phyloP scores from a whole-genome alignment of 345 rosid species.

The Acer saccharum region DNA sequence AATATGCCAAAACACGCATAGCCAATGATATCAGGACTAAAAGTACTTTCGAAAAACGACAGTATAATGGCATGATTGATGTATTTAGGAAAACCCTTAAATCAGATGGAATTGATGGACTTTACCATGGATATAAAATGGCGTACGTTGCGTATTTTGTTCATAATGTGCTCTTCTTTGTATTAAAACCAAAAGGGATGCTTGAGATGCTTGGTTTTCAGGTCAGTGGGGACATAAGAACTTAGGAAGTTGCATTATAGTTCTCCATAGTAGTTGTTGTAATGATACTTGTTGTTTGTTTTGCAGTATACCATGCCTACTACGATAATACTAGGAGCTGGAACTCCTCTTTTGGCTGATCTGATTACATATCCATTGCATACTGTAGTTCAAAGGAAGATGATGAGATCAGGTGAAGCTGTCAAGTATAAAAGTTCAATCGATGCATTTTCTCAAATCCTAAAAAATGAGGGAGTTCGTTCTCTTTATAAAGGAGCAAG shows the following conservation, averaged over 20 bases:
- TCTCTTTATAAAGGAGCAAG: conserved; percentile 15
- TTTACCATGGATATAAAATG: background rate
- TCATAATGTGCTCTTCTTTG: background rate
- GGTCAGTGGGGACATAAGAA: background rate
- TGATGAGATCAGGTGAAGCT: conserved; percentile 46
- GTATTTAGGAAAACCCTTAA: background rate
- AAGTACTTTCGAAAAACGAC: background rate
- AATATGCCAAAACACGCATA: background rate
- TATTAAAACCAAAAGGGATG: background rate
- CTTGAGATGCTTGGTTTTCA: background rate
- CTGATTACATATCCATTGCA: conserved; percentile 31
- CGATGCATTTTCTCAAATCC: conserved; percentile 17
- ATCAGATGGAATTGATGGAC: background rate
- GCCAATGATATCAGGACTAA: background rate
- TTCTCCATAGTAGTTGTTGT: too few species aligned
- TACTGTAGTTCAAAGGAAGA: conserved; percentile 32
- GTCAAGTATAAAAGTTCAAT: conserved; percentile 31
- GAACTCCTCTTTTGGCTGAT: conserved; percentile 20
- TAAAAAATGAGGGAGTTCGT: conserved; percentile 2
- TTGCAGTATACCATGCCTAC: conserved; percentile 27
- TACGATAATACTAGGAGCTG: conserved; percentile 22
- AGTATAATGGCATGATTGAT: background rate
- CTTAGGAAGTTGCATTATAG: too few species aligned
- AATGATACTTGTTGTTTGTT: too few species aligned
- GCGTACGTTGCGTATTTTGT: background rate